Conservation (phyloP, 2,329 filamentous ascomycete genomes). For the Colletotrichum orchidophilum region DNA sequence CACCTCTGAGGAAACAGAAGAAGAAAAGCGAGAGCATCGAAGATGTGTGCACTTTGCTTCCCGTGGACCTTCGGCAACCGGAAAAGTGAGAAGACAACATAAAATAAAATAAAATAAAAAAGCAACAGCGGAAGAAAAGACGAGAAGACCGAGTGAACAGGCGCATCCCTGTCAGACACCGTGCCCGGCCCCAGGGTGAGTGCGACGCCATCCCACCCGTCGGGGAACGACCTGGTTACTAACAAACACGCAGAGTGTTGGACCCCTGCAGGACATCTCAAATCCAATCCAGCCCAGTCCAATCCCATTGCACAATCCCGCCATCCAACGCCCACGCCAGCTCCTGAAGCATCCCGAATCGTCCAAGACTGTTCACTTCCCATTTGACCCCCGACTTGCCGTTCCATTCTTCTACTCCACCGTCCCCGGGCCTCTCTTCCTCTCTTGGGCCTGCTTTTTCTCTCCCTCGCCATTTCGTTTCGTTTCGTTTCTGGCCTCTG, state of each 20-base stretch:
- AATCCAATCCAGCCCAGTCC: conserved; percentile 10
- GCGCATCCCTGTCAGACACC: neutral
- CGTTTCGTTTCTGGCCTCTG: neutral
- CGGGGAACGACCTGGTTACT: conserved; percentile 21
- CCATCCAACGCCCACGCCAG: neutral
- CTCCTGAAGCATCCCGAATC: neutral
- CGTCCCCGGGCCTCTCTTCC: neutral
- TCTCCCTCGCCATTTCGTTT: neutral
- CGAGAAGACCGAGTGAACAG: neutral
- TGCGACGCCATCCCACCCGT: conserved; percentile 7
- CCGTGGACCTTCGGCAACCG: neutral
- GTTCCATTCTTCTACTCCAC: conserved; percentile 21
- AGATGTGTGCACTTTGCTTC: neutral
- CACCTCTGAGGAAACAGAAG: neutral
- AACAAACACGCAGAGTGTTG: conserved; percentile 20
- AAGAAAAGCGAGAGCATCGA: neutral
- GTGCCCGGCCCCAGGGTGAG: neutral
- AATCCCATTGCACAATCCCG: conserved; percentile 6
- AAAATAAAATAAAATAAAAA: neutral
- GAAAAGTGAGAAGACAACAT: neutral
- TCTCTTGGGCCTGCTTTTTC: neutral
- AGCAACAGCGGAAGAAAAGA: neutral
- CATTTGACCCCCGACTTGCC: neutral
- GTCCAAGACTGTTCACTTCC: conserved; percentile 2
- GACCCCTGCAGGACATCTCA: conserved; percentile 27